Evolutionary conservation across 257 asterid species (phyloP), one percentile per base, ranked within the genome.

Genomic region (Solanum pinnatisectum): DNA sequence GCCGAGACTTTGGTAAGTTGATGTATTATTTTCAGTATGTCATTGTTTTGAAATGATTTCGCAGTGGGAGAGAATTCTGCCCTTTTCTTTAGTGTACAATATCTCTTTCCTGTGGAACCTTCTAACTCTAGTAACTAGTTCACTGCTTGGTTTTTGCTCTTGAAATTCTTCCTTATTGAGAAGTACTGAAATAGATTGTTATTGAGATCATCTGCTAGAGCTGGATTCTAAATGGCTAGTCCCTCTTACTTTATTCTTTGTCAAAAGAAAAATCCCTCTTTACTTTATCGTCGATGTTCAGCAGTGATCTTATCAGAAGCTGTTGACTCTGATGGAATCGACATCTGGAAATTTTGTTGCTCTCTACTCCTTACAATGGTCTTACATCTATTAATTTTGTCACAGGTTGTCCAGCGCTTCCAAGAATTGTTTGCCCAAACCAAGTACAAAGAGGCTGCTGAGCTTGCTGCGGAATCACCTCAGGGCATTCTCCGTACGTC

Each of bases 391-490:
- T 49, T 30, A 30, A 82, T 49, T 52, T 36, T 90, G 25, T 76
- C 77, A 30, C 91, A 97, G 99, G 99, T 98, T 90, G 98, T 98
- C 91, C 99, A 96, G 92, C 99, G 96, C 32, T 98, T 98, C 93
- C 99, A 98, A 93, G 96, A 94, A 87, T 89, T 94, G 90, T 94
- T 94, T 92, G 97, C 97, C 89, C 95, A 93, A 90, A 94, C 97
- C 10, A 94, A 93, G 91, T 93, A 94, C 87, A 94, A 94, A 85
- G 96, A 94, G 91, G 97, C 96, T 77, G 97, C 96, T 77, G 96
- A 94, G 90, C 96, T 94, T 89, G 96, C 97, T 70, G 96, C 97
- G 23, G 96, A 94, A 92, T 94, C 97, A 88, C 97, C 97, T 11
- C 95, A 92, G 89, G 96, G 97, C 92, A 93, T 94, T 84, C 96